Conservation (phyloP, 2,329 filamentous ascomycete genomes). For the Aureobasidium sp. region DNA sequence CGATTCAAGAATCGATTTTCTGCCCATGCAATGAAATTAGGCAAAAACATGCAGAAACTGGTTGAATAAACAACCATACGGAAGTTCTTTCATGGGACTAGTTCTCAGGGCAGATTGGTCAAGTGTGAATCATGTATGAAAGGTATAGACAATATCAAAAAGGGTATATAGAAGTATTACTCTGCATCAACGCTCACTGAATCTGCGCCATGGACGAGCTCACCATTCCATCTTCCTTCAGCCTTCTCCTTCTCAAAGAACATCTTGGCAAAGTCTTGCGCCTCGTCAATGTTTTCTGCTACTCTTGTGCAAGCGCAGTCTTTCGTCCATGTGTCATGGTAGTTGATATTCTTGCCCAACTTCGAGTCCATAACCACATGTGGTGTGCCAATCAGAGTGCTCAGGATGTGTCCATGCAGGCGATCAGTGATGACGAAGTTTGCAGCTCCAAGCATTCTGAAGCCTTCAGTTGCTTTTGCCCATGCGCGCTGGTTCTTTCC, state of each 20-base stretch:
- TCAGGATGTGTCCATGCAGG: slow-evolving; percentile 10
- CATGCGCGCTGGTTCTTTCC: slow-evolving; percentile 9
- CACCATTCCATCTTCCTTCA: background rate
- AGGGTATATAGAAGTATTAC: background rate
- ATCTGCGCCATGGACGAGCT: background rate
- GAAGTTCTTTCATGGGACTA: background rate
- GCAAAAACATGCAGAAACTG: background rate
- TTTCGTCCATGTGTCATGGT: slow-evolving; percentile 9
- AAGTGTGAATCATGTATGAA: background rate
- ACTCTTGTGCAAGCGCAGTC: slow-evolving; percentile 7
- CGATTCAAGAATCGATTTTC: background rate
- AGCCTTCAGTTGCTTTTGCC: slow-evolving; percentile 9
- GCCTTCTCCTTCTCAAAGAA: slow-evolving; percentile 7
- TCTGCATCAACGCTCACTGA: background rate
- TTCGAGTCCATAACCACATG: slow-evolving; percentile 10
- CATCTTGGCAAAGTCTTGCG: background rate
- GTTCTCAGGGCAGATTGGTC: too few species aligned
- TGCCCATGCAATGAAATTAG: background rate
- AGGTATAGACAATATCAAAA: background rate
- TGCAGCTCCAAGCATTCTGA: slow-evolving; percentile 5
- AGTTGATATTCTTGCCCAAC: slow-evolving; percentile 10
- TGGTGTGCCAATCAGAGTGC: slow-evolving; percentile 5
- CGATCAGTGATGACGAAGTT: slow-evolving; percentile 11
- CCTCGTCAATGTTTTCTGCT: slow-evolving; percentile 3
- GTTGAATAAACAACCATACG: background rate